These are phyloP conservation scores for Trichoderma koningii DNA, from an alignment of 2,329 filamentous ascomycete genomes.

Conservation along the genomic window DNA sequence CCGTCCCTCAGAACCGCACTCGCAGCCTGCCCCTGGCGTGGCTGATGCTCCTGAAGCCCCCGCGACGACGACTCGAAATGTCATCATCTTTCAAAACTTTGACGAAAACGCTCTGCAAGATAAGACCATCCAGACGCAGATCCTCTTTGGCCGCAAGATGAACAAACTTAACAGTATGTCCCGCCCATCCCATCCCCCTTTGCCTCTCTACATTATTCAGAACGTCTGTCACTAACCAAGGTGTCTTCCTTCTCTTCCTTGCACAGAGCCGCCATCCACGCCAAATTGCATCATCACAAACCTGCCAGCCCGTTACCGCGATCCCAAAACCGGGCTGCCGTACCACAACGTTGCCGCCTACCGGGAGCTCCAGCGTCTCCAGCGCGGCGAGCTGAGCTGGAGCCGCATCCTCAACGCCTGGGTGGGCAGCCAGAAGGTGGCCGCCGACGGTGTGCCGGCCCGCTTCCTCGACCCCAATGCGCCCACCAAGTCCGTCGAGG, in stretches of 20 bases:
- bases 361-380: slow-evolving; percentile 74
- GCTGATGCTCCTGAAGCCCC: slow-evolving; percentile 10
- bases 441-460: slow-evolving; percentile 76
- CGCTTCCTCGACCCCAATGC: slow-evolving; percentile 60
- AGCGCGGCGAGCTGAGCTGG: slow-evolving; percentile 76
- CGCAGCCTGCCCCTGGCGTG: slow-evolving; percentile 4
- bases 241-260: neutral
- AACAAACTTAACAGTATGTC: slow-evolving; percentile 56
- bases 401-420: slow-evolving; percentile 80
- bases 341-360: slow-evolving; percentile 82
- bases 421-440: slow-evolving; percentile 66
- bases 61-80: slow-evolving; percentile 48
- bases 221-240: too few species aligned
- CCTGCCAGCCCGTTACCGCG: slow-evolving; percentile 76
- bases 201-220: too few species aligned
- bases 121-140: slow-evolving; percentile 58
- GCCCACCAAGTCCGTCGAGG: slow-evolving; percentile 29
- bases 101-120: slow-evolving; percentile 59
- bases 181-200: neutral
- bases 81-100: slow-evolving; percentile 63
- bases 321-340: slow-evolving; percentile 79
- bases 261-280: slow-evolving; percentile 51
- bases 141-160: slow-evolving; percentile 63
- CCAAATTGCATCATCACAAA: slow-evolving; percentile 80
- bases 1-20: slow-evolving; percentile 20